These are phyloP conservation scores for Debaryomyces robertsiae DNA, from an alignment of 1,139 yeast species.

Conservation along the genomic window DNA sequence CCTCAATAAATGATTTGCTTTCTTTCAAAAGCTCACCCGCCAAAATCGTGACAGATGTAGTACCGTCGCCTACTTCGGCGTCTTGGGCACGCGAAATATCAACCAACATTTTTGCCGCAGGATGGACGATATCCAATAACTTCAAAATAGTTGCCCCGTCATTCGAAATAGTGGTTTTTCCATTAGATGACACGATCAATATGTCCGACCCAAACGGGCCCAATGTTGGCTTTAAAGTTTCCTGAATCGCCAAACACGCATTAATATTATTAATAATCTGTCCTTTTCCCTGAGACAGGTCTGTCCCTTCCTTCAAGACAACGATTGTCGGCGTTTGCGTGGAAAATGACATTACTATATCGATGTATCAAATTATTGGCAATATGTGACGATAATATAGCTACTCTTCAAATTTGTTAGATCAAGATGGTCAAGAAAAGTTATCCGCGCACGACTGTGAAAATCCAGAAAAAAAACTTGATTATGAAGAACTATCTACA, in stretches of 20 bases:
- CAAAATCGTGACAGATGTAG: constrained; percentile 90
- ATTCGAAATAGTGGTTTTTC: constrained; percentile 91
- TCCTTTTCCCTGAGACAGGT: constrained; percentile 93
- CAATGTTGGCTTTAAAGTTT: constrained; percentile 88
- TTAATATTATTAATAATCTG: constrained; percentile 93
- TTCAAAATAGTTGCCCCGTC: constrained; percentile 97
- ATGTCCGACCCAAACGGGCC: constrained; percentile 99
- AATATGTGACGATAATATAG: constrained; percentile 1
- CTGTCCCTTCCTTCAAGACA: constrained; percentile 97
- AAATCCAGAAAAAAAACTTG: constrained; percentile 6
- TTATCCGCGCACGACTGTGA: constrained; percentile 7
- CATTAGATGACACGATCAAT: constrained; percentile 77
- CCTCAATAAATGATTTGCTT: constrained; percentile 87
- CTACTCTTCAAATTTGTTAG: constrained; percentile 9
- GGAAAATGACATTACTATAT: constrained; percentile 69
- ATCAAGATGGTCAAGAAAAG: constrained; percentile 9
- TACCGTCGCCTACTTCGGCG: constrained; percentile 99
- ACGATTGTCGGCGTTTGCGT: constrained; percentile 96
- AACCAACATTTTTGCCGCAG: constrained; percentile 94
- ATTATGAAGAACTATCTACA: background rate
- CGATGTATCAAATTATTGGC: constrained; percentile 7
- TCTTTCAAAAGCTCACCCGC: constrained; percentile 96
- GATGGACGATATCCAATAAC: constrained; percentile 92
- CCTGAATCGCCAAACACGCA: constrained; percentile 97
- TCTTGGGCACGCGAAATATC: constrained; percentile 97